These are phyloP conservation scores for Termitomyces sp. DNA, from an alignment of 768 basidiomycete species.

Conservation along the genomic window DNA sequence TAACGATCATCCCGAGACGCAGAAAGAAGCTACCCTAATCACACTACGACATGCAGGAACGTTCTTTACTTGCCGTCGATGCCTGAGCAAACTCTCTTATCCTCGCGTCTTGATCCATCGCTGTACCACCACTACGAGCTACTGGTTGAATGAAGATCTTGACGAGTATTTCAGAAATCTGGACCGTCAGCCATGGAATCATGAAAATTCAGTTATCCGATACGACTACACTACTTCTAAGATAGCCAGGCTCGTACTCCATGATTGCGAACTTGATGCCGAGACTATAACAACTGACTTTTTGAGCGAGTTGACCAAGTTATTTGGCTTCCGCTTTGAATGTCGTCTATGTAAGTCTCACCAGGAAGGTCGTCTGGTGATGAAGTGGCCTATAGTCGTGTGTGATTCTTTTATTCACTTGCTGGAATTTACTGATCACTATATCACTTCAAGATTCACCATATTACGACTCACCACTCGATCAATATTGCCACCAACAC, in stretches of 20 bases:
- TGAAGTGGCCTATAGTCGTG: conserved; percentile 13
- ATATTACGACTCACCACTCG: background rate
- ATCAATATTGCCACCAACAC: background rate
- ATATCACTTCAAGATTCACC: background rate
- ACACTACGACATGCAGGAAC: conserved; percentile 7
- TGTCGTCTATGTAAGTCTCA: conserved; percentile 3
- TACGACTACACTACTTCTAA: background rate
- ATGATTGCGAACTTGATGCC: background rate
- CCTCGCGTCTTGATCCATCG: conserved; percentile 11
- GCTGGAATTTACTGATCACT: background rate
- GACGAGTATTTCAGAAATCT: conserved; percentile 2
- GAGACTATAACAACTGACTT: background rate
- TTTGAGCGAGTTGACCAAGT: too few species aligned
- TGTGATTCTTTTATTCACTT: background rate
- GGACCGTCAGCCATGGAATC: conserved; percentile 3
- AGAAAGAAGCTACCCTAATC: background rate
- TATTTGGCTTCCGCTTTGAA: too few species aligned
- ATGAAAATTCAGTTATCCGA: background rate
- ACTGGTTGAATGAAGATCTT: background rate
- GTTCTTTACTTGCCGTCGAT: conserved; percentile 2
- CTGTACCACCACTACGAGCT: background rate
- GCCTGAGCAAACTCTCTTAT: conserved; percentile 3
- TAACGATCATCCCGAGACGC: background rate
- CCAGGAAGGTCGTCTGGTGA: conserved; percentile 9
- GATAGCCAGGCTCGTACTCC: conserved; percentile 1